Conservation (phyloP, 352 stramenopile genomes). For the Phytophthora europaea region DNA sequence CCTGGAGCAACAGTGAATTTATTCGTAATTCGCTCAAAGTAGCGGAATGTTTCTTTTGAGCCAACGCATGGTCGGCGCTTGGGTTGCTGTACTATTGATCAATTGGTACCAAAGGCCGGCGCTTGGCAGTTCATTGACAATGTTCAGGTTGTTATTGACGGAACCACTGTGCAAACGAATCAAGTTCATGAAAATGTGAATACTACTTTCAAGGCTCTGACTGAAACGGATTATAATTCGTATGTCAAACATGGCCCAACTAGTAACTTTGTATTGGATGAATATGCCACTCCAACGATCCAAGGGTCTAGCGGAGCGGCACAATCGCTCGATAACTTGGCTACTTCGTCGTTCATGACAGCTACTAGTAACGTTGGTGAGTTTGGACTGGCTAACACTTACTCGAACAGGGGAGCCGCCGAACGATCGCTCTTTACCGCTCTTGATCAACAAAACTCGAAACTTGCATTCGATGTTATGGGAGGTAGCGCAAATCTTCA, state of each 20-base stretch:
- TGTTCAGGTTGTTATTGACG: background rate
- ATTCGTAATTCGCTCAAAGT: slow-evolving; percentile 29
- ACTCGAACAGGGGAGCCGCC: slow-evolving; percentile 8
- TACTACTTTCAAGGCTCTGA: slow-evolving; percentile 11
- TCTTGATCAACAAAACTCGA: slow-evolving; percentile 18
- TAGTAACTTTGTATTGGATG: slow-evolving; percentile 12
- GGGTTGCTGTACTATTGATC: no score
- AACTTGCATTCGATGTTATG: slow-evolving; percentile 27
- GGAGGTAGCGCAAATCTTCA: slow-evolving; percentile 26
- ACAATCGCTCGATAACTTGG: background rate
- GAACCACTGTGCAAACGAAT: background rate
- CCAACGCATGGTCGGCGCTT: slow-evolving; percentile 9
- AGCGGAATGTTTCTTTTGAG: slow-evolving; percentile 15
- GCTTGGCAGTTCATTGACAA: background rate
- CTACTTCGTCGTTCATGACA: slow-evolving; percentile 17
- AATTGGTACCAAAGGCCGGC: no score
- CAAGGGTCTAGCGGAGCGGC: background rate
- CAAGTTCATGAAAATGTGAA: no score
- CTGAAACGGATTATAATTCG: slow-evolving; percentile 6
- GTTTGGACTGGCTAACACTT: slow-evolving; percentile 19
- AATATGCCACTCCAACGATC: slow-evolving; percentile 7
- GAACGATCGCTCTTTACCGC: slow-evolving; percentile 15
- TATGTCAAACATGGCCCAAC: slow-evolving; percentile 15
- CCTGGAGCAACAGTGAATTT: slow-evolving; percentile 22
- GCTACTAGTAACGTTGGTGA: slow-evolving; percentile 24